A percentile compares a stretch with the other conserved stretches of the same genome.
Evolutionary conservation across 1,284 basidiomycete genomes (phyloP).

Genomic region (Boletellus sp.): DNA sequence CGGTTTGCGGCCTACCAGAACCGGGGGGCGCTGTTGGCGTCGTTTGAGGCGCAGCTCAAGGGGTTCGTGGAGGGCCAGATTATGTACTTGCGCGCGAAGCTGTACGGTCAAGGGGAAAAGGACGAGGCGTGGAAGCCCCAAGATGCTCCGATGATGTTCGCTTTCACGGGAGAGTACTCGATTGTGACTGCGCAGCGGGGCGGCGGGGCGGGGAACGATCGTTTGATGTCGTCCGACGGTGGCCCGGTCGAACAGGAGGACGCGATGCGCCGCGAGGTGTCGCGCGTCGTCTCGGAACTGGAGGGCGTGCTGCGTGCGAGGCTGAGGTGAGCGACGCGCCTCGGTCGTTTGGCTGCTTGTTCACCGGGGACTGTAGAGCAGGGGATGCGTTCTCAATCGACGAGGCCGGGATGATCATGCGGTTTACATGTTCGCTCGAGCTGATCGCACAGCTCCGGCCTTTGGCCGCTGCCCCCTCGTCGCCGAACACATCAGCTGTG

Average conservation of each 20-base stretch:
- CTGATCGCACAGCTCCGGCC: slow-evolving; percentile 31
- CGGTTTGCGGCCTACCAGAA: slow-evolving; percentile 20
- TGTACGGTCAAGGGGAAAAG: background rate
- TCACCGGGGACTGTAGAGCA: slow-evolving; percentile 21
- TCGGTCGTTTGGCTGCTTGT: background rate
- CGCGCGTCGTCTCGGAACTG: slow-evolving; percentile 15
- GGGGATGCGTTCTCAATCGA: slow-evolving; percentile 33
- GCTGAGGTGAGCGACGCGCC: slow-evolving; percentile 38
- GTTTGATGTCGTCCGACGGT: too few species aligned
- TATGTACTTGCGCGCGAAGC: slow-evolving; percentile 19
- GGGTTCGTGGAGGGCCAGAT: slow-evolving; percentile 27
- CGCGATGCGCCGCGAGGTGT: slow-evolving; percentile 21
- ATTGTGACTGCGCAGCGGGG: slow-evolving; percentile 42
- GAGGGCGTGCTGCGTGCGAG: slow-evolving; percentile 9
- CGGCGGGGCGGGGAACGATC: too few species aligned
- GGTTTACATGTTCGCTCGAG: slow-evolving; percentile 39
- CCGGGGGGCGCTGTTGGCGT: slow-evolving; percentile 9
- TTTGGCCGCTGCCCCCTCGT: background rate
- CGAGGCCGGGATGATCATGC: slow-evolving; percentile 37
- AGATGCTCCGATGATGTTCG: slow-evolving; percentile 34
- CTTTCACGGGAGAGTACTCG: slow-evolving; percentile 55
- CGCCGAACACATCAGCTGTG: background rate
- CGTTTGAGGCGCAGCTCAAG: slow-evolving; percentile 17
- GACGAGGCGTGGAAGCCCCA: background rate
- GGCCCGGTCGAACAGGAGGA: too few species aligned